These are phyloP conservation scores for Ceratocystis albifundus DNA, from an alignment of 2,329 filamentous ascomycete genomes.

Conservation along the genomic window DNA sequence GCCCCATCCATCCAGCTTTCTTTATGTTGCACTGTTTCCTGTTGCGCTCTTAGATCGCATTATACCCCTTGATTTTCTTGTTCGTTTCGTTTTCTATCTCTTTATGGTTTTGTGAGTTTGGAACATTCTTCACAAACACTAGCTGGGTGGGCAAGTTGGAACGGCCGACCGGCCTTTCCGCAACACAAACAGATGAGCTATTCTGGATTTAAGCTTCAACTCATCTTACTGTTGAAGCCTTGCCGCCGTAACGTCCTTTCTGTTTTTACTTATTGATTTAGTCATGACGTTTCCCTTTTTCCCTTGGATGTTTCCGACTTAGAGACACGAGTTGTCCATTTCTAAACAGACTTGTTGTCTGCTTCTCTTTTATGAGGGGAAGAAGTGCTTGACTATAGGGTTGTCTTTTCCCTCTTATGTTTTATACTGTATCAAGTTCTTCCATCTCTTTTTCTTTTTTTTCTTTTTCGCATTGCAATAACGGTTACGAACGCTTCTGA, in stretches of 20 bases:
- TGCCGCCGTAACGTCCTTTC: not conserved
- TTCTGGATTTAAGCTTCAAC: not conserved
- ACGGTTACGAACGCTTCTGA: constrained; percentile 23
- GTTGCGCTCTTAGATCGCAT: constrained; percentile 17
- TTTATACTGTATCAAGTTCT: constrained; percentile 14
- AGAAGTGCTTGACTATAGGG: not conserved
- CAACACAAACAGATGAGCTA: not conserved
- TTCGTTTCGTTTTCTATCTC: constrained; percentile 12
- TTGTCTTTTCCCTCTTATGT: constrained; percentile 7
- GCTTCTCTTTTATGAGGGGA: not conserved
- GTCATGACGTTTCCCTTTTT: constrained; percentile 12
- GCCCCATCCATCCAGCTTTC: constrained; percentile 4
- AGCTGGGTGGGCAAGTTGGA: not conserved
- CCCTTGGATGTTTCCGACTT: not conserved
- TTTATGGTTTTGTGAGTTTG: not conserved
- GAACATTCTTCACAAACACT: not conserved
- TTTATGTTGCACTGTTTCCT: constrained; percentile 18
- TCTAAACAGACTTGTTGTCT: constrained; percentile 8
- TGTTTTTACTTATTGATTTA: constrained; percentile 13
- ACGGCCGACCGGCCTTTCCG: not conserved
- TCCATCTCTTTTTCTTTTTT: constrained; percentile 9
- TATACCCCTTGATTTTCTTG: constrained; percentile 18
- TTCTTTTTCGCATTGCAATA: constrained; percentile 20
- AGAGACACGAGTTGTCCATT: constrained; percentile 14
- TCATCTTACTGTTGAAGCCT: no score